Evolutionary conservation across 192 early-diverging fungal species (phyloP), one percentile per base, ranked within the genome.

Genomic region (Coemansia sp.): DNA sequence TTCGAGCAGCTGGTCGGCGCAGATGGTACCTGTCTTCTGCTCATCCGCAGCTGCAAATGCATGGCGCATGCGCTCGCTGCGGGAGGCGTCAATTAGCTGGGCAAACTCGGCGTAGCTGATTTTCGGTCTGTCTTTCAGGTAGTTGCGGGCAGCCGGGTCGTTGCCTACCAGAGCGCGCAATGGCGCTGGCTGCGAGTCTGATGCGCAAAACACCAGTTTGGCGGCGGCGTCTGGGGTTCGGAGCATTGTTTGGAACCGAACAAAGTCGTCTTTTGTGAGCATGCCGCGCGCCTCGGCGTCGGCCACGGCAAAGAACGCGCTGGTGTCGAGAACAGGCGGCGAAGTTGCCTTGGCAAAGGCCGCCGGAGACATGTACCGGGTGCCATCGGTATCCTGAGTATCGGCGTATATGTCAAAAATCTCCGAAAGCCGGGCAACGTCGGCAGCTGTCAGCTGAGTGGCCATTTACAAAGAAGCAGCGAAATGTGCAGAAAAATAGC

Each of bases 231-330:
- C 79, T 16, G 81, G 68, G 10, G 58, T 60, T 18, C 59, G 44
- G n/a, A 86, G 64, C 37, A 81, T 31, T 17, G 46, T 28, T 36
- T 81, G 76, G 58, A 87, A 84, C 28, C 53, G 51, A 15, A 80
- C 23, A 61, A 82, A 84, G 42, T 83, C 82, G 30, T 76, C 73
- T 15, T 61, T 58, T 38, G 78, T 67, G 28, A 84, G 53, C 30
- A 52, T 17, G 32, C 80, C 80, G 21, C 55, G 55, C 14, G 21
- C 42, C 7, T 60, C 50, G n/a, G 58, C 52, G 57, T 81, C 83
- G 32, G 83, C 80, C 4, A 82, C 58, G 23, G 58, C 53, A 61
- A 84, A 84, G 20, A 84, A 70, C n/a, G 54, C 56, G 38, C 38
- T 37, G 15, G 60, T 53, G 54, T 53, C 69, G 40, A 62, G 69